Base-by-base conservation (phyloP, 2,329 filamentous ascomycete genomes). In the Nigrospora osmanthi region DNA sequence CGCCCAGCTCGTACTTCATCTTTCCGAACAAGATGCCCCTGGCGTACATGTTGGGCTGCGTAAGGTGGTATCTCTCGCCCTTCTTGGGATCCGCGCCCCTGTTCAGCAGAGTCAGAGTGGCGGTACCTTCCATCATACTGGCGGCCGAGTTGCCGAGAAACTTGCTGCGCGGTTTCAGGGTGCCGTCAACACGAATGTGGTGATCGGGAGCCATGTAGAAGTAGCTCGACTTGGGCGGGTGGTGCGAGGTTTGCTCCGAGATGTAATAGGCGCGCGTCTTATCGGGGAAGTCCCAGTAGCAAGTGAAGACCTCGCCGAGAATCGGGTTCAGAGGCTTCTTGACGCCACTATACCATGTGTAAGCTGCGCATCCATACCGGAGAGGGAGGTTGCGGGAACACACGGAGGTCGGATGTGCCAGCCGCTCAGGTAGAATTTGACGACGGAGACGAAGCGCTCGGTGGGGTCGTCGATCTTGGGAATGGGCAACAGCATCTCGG, bases 381-480 rank as follows among this genome's bases (percentile, higher is more conserved):
- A 19, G 10, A 15, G 35, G 15, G 33, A 40, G 45, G 30, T 15
- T 33, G 23, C 5, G 7, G 7, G 23, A 2, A 75, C 87, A 60
- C 78, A 95, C 89, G 89, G 87, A 60, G 93, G 93, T 67, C 91
- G 93, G 63, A 98, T 96, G 65, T 98, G 93, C 93, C 93, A 98
- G 58, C 93, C 93, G 65, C 89, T 95, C 38, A 98, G 74, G 66
- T 98, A 98, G 66, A 98, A 98, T 68, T 94, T 96, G 61, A 96
- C 88, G 41, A 98, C 93, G 13, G 89, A 87, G 30, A 97, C 82
- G 61, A 98, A 98, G 63, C 93, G 81, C 59, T 91, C 74, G 46
- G 89, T 72, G 1, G 93, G 91, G 59, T 98, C 91, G 42, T 97
- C 87, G 55, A 96, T 87, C 39, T 80, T 72, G 38, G 91, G 80